Base-by-base conservation (phyloP, 2,329 filamentous ascomycete species). In the Nannizziopsis arthrosporioides region DNA sequence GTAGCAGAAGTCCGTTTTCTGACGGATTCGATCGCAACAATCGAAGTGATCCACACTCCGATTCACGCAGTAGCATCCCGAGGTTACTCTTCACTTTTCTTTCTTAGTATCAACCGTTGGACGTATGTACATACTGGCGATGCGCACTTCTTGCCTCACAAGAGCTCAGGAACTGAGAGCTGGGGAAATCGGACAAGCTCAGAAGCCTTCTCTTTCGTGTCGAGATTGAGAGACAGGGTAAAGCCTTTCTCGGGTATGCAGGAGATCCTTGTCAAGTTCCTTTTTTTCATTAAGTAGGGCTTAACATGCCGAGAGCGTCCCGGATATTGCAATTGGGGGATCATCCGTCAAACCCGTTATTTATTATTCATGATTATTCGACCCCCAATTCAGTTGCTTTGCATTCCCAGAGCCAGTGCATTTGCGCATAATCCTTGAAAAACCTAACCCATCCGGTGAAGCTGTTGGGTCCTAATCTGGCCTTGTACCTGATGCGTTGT, bases 41-140 rank as follows among this genome's bases (percentile, higher is more conserved):
- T 42, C 30, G 31, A 42, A 36, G 2, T 42, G 37, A 41, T 44
- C 46, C 46, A 48, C 46, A 12, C 4, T 2, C 39, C 19, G 15
- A 11, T 30, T 31, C 12, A 48, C n/a, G 32, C 35, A 47, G 43
- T 42, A 37, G 37, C 41, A 42, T 50, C 43, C 51, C 51, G 51
- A 53, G 48, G 51, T 44, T 53, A 51, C 49, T 45, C 22, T 27
- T 27, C 7, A 4, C 22, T 7, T 27, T 48, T 31, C 18, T 48
- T 38, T 39, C 41, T 36, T 36, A 30, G 40, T 42, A 27, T 27
- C 27, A 10, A n/a, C 15, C 22, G 11, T 14, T 14, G 35, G 8
- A 17, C 14, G 35, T 14, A 1, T 37, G 8, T 37, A 17, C n/a
- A n/a, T n/a, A n/a, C n/a, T n/a, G n/a, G 22, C 7, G 22, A 27